Percentiles rank a stretch among this genome's conserved stretches.
Evolutionary conservation across 352 stramenopile species (phyloP).

Genomic region (Phytophthora sp.): DNA sequence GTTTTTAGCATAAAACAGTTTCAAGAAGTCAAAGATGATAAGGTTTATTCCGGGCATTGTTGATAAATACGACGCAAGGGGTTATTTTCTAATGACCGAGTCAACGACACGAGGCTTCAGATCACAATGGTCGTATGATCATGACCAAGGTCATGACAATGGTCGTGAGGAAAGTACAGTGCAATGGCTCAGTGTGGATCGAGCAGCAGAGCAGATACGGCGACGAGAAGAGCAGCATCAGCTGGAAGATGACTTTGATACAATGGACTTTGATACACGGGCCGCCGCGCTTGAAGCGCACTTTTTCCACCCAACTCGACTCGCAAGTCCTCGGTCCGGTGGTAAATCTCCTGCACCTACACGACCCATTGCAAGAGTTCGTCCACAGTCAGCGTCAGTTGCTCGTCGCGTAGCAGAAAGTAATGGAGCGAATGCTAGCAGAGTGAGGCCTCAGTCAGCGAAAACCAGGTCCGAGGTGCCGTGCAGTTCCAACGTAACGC

Average conservation of each 20-base stretch:
- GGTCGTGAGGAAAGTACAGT: neutral
- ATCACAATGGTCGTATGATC: constrained; percentile 40
- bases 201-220: constrained; percentile 26
- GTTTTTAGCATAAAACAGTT: constrained; percentile 23
- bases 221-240: constrained; percentile 22
- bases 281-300: constrained; percentile 20
- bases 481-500: neutral
- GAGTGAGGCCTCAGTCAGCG: constrained; percentile 43
- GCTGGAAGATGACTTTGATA: constrained; percentile 17
- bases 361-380: constrained; percentile 11
- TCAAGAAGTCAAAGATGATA: neutral
- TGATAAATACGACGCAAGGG: constrained; percentile 7
- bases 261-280: constrained; percentile 28
- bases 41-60: constrained; percentile 18
- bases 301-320: constrained; percentile 2
- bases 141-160: neutral
- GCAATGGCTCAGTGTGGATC: constrained; percentile 35
- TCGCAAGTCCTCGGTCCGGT: neutral
- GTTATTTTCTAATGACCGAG: constrained; percentile 31
- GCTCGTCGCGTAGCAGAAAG: constrained; percentile 2
- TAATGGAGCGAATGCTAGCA: neutral
- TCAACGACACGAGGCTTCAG: constrained; percentile 28
- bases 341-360: neutral
- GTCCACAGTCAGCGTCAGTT: constrained; percentile 31
- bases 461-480: constrained; percentile 11